Conservation (phyloP, 352 stramenopile genomes). For the Globisporangium nunn region DNA sequence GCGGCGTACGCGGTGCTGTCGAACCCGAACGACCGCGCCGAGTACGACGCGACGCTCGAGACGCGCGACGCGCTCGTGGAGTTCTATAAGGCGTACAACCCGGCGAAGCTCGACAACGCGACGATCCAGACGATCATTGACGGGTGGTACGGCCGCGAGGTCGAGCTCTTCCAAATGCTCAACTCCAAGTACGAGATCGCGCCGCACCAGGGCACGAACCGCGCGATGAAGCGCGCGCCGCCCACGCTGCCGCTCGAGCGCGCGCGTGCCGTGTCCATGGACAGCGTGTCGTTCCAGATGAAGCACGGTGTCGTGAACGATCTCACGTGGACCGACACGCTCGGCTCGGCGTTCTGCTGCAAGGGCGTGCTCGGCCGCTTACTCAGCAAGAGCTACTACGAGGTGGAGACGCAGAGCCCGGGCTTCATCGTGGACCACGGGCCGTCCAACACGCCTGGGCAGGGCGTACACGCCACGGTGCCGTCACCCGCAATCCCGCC, state of each 20-base stretch:
- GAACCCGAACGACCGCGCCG: constrained; percentile 66
- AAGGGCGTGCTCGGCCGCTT: constrained; percentile 47
- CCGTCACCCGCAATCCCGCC: constrained; percentile 47
- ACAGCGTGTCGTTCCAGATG: constrained; percentile 44
- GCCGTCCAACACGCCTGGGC: constrained; percentile 55
- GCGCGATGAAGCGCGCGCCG: constrained; percentile 28
- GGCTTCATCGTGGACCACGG: constrained; percentile 44
- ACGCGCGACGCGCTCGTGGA: constrained; percentile 71
- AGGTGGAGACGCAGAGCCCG: constrained; percentile 70
- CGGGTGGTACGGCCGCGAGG: constrained; percentile 74
- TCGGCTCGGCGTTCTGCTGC: constrained; percentile 66
- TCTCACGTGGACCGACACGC: constrained; percentile 43
- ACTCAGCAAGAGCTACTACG: constrained; percentile 70
- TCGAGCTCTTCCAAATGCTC: constrained; percentile 85
- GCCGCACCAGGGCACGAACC: constrained; percentile 64
- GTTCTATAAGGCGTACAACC: constrained; percentile 83
- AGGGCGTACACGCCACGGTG: constrained; percentile 42
- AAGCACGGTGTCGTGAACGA: constrained; percentile 51
- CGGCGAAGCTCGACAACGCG: constrained; percentile 74
- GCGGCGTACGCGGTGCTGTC: constrained; percentile 70
- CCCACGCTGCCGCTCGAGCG: constrained; percentile 45
- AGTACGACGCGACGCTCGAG: constrained; percentile 74
- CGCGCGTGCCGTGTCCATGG: constrained; percentile 44
- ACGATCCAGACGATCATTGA: constrained; percentile 86
- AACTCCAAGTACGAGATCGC: constrained; percentile 83